A percentile compares a stretch with the other conserved stretches of the same genome.
Conservation (phyloP, 163 green algal genomes). For the Coccomyxa subellipsoidea region DNA sequence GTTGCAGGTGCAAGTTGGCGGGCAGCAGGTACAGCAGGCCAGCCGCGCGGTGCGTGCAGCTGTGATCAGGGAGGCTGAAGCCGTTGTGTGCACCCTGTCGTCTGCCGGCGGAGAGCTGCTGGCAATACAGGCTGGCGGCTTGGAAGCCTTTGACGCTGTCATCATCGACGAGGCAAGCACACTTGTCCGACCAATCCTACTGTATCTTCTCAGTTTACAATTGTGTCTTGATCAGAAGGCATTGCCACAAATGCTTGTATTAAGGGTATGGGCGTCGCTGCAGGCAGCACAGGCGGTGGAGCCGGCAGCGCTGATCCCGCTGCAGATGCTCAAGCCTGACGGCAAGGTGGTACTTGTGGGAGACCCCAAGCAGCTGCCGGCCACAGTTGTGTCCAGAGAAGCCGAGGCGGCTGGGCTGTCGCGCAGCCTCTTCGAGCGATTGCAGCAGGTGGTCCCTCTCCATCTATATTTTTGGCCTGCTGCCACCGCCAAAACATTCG, state of each 20-base stretch:
- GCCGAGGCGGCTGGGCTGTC: constrained; percentile 47
- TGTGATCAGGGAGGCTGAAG: constrained; percentile 59
- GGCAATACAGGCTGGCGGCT: neutral
- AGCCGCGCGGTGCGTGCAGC: constrained; percentile 47
- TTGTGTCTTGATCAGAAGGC: too few species aligned
- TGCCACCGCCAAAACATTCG: too few species aligned
- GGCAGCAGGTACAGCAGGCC: neutral
- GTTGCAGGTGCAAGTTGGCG: neutral
- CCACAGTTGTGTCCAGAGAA: constrained; percentile 71
- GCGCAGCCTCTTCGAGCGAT: constrained; percentile 75
- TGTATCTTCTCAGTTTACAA: too few species aligned
- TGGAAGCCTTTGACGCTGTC: constrained; percentile 73
- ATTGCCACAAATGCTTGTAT: neutral
- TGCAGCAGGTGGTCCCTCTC: constrained; percentile 63
- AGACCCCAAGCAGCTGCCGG: constrained; percentile 84
- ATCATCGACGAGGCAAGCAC: constrained; percentile 85
- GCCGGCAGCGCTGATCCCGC: constrained; percentile 70
- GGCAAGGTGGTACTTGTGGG: constrained; percentile 73
- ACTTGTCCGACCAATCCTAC: too few species aligned
- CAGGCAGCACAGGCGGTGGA: constrained; percentile 65
- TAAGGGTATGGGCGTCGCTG: neutral
- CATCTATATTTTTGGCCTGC: too few species aligned
- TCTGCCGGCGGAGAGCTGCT: constrained; percentile 66
- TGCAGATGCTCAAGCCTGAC: constrained; percentile 57
- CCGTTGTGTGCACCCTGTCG: constrained; percentile 74